Conservation (phyloP, 257 asterid species). For the Primulina eburnea region DNA sequence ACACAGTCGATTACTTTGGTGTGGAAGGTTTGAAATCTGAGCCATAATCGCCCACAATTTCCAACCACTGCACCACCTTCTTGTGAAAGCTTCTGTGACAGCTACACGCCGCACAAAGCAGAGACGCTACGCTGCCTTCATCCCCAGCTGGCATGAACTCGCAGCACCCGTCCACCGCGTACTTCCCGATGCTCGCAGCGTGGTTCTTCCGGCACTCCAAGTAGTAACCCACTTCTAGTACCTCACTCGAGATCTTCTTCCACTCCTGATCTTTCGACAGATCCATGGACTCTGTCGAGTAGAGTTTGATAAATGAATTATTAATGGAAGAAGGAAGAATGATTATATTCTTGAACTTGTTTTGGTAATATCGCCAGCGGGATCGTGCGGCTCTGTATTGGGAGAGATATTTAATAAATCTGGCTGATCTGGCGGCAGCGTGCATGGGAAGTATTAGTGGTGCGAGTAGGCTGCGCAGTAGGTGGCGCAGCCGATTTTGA, state of each 20-base stretch:
- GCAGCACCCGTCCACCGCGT: conserved; percentile 71
- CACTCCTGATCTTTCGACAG: conserved; percentile 20
- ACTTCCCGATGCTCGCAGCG: conserved; percentile 62
- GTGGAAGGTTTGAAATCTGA: conserved; percentile 10
- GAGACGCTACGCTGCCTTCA: conserved; percentile 29
- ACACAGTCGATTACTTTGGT: not conserved
- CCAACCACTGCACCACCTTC: conserved; percentile 39
- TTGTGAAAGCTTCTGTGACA: conserved; percentile 66
- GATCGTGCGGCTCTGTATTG: too few species aligned
- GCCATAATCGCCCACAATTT: not conserved
- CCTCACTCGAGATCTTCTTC: not conserved
- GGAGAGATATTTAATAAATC: conserved; percentile 12
- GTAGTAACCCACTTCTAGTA: conserved; percentile 29
- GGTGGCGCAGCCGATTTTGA: conserved; percentile 38
- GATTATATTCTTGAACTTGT: too few species aligned
- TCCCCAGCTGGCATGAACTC: conserved; percentile 73
- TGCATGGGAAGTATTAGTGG: conserved; percentile 18
- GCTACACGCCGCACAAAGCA: conserved; percentile 65
- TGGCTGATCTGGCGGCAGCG: not conserved
- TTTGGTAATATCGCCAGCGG: too few species aligned
- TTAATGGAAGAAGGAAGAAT: too few species aligned
- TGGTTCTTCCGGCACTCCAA: conserved; percentile 71
- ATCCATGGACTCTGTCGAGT: conserved; percentile 2
- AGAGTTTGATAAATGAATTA: too few species aligned
- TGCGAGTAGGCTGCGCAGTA: conserved; percentile 19